These are phyloP conservation scores for Wallacemonas rigidus DNA, from an alignment of 208 protist species.

Conservation along the genomic window DNA sequence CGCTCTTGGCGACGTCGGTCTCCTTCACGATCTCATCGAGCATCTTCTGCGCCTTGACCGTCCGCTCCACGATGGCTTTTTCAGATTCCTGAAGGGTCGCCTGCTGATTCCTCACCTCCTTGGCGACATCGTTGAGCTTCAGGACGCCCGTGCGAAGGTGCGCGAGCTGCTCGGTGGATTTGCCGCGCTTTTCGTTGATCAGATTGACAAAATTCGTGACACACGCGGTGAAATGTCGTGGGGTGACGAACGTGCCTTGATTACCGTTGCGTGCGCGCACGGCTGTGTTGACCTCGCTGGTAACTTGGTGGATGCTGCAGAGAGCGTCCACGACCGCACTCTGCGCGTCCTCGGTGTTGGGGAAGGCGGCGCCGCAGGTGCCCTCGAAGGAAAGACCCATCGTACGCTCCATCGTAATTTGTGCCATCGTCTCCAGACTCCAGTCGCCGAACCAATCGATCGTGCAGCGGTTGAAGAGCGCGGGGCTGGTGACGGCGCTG, in stretches of 20 bases:
- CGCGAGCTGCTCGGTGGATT: slow-evolving; percentile 94
- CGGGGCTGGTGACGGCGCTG: slow-evolving; percentile 96
- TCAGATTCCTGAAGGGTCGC: slow-evolving; percentile 83
- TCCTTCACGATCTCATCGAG: slow-evolving; percentile 88
- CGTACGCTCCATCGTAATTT: slow-evolving; percentile 94
- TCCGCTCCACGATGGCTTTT: slow-evolving; percentile 78
- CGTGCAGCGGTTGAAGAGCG: slow-evolving; percentile 99
- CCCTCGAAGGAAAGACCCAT: slow-evolving; percentile 86
- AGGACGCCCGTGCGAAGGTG: slow-evolving; percentile 96
- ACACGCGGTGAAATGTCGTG: slow-evolving; percentile 98
- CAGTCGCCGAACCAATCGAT: slow-evolving; percentile 99
- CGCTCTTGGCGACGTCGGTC: slow-evolving; percentile 84
- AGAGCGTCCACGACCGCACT: slow-evolving; percentile 85
- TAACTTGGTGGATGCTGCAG: slow-evolving; percentile 93
- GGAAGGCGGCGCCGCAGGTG: slow-evolving; percentile 44
- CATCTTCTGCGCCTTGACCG: slow-evolving; percentile 76
- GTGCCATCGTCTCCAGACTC: slow-evolving; percentile 92
- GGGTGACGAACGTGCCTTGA: slow-evolving; percentile 94
- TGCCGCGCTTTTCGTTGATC: slow-evolving; percentile 93
- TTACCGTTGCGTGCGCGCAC: slow-evolving; percentile 82
- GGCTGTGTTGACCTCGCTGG: slow-evolving; percentile 81
- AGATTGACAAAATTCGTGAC: slow-evolving; percentile 95
- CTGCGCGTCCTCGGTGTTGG: slow-evolving; percentile 50
- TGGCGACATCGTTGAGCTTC: slow-evolving; percentile 93
- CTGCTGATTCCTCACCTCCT: slow-evolving; percentile 87